Conservation (phyloP, 495 filamentous ascomycete genomes). For the Penicillium coprophilum region DNA sequence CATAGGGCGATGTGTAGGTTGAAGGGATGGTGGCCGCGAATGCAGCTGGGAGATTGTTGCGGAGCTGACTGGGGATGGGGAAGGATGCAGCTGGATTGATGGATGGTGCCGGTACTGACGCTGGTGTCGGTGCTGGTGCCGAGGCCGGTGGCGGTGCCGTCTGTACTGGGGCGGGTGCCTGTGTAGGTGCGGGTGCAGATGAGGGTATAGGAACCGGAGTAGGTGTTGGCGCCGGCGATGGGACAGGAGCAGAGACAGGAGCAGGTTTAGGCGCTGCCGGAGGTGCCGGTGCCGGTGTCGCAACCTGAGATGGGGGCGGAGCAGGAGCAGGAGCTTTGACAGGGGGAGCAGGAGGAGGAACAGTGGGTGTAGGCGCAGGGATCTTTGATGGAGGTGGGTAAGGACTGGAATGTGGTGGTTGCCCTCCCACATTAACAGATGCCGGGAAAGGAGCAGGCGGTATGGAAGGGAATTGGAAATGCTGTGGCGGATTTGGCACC, state of each 20-base stretch:
- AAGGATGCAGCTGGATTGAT: constrained; percentile 31
- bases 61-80: constrained; percentile 43
- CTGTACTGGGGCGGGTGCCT: constrained; percentile 15
- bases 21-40: constrained; percentile 42
- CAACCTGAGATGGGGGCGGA: constrained; percentile 9
- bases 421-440: constrained; percentile 13
- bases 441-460: constrained; percentile 36
- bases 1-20: constrained; percentile 46
- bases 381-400: constrained; percentile 19
- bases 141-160: constrained; percentile 5
- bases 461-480: constrained; percentile 48
- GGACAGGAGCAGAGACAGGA: constrained; percentile 18
- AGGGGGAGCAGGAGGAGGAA: constrained; percentile 16
- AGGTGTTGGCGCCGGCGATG: constrained; percentile 23
- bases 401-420: constrained; percentile 27
- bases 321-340: constrained; percentile 20
- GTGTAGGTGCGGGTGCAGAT: not conserved
- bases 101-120: constrained; percentile 13
- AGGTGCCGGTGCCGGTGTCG: constrained; percentile 14
- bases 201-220: constrained; percentile 16
- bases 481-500: constrained; percentile 38
- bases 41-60: constrained; percentile 46
- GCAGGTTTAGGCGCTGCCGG: constrained; percentile 23
- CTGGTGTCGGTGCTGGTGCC: constrained; percentile 18
- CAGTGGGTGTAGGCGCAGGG: constrained; percentile 13